phyloP scores from a whole-genome alignment of 257 asterid genomes.

The Solanum virginianum region DNA sequence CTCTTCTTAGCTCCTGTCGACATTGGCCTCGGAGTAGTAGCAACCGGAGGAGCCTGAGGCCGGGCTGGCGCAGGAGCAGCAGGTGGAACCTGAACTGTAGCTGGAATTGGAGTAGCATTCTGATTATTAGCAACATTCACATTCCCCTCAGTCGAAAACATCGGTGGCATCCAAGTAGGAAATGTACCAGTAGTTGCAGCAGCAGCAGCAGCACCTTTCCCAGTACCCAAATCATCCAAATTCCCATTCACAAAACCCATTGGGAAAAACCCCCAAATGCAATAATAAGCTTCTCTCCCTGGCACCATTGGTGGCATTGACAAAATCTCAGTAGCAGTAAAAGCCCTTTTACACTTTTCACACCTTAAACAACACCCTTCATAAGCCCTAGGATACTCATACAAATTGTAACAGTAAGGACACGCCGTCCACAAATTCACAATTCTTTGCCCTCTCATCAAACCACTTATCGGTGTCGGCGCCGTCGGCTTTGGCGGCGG shows the following conservation, averaged over 20 bases:
- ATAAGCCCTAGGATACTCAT: slow-evolving; percentile 53
- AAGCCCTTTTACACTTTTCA: slow-evolving; percentile 60
- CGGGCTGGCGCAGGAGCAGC: not conserved
- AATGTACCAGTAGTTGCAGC: slow-evolving; percentile 18
- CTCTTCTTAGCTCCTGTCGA: slow-evolving; percentile 34
- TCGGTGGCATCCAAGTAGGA: slow-evolving; percentile 81
- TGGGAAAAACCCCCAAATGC: slow-evolving; percentile 85
- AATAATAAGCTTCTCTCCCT: slow-evolving; percentile 73
- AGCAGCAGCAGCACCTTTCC: not conserved
- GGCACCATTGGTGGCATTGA: slow-evolving; percentile 72
- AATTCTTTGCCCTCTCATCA: not conserved
- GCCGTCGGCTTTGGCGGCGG: not conserved
- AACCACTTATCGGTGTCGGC: not conserved
- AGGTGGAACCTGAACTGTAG: not conserved
- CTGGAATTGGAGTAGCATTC: not conserved
- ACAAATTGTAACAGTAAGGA: slow-evolving; percentile 80
- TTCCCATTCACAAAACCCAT: slow-evolving; percentile 50
- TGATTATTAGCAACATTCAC: not conserved
- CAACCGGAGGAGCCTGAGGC: not conserved
- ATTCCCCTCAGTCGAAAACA: slow-evolving; percentile 21
- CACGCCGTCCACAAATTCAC: slow-evolving; percentile 72
- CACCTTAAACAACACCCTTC: slow-evolving; percentile 75
- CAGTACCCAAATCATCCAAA: slow-evolving; percentile 7
- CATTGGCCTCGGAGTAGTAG: not conserved
- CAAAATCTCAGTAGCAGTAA: slow-evolving; percentile 51